phyloP scores from a whole-genome alignment of 2,329 filamentous ascomycete species.

The Cytospora schulzeri region DNA sequence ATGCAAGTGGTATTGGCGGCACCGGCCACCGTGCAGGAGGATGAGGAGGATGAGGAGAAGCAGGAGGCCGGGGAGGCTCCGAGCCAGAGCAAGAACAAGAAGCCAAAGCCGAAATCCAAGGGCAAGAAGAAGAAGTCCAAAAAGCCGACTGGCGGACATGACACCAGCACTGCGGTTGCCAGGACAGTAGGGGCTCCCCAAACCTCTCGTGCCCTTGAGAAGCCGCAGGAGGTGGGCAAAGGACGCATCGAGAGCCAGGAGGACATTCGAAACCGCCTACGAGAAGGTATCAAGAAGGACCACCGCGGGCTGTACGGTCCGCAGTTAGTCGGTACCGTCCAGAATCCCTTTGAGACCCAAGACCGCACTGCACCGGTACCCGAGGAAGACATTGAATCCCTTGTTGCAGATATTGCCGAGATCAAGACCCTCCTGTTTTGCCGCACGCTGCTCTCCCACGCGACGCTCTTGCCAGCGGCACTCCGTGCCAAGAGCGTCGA shows the following conservation, averaged over 20 bases:
- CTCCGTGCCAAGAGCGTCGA: slow-evolving; percentile 46
- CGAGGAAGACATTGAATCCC: slow-evolving; percentile 44
- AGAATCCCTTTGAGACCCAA: slow-evolving; percentile 35
- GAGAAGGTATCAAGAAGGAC: slow-evolving; percentile 41
- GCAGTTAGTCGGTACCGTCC: slow-evolving; percentile 38
- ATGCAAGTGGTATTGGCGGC: not conserved
- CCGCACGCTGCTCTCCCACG: slow-evolving; percentile 48
- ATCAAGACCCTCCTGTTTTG: slow-evolving; percentile 54
- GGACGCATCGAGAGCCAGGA: slow-evolving; percentile 45
- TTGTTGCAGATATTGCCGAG: slow-evolving; percentile 49
- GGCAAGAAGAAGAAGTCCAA: slow-evolving; percentile 16
- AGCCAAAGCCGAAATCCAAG: slow-evolving; percentile 8
- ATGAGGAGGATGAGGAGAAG: not conserved
- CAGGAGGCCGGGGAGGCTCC: not conserved
- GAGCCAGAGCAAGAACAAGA: slow-evolving; percentile 1
- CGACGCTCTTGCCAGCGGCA: slow-evolving; percentile 47
- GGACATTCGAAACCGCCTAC: slow-evolving; percentile 43
- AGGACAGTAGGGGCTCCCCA: slow-evolving; percentile 35
- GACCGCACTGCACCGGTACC: slow-evolving; percentile 42
- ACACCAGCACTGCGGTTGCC: not conserved
- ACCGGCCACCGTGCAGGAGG: slow-evolving; percentile 2
- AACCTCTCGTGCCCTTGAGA: slow-evolving; percentile 19
- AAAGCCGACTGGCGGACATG: not conserved
- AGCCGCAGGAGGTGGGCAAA: slow-evolving; percentile 36
- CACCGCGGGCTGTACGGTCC: slow-evolving; percentile 37